phyloP scores from a whole-genome alignment of 192 early-diverging fungal genomes.

The Pilobolus umbonatus region DNA sequence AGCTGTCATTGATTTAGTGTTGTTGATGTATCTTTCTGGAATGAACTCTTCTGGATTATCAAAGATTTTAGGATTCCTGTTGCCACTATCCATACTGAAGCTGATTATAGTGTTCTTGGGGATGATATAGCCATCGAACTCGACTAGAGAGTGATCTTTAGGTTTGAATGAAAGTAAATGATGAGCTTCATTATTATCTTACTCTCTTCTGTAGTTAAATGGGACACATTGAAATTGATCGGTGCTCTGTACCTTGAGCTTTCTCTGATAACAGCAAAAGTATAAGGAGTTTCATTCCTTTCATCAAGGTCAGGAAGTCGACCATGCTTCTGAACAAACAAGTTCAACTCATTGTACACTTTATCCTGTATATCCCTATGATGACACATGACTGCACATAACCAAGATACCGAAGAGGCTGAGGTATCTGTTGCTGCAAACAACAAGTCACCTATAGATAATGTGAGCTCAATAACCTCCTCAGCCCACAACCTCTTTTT shows the following conservation, averaged over 20 bases:
- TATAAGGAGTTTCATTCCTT: not conserved
- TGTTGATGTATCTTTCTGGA: not conserved
- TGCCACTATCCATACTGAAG: not conserved
- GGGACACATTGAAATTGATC: not conserved
- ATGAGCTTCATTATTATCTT: not conserved
- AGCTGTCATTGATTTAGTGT: not conserved
- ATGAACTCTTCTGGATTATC: not conserved
- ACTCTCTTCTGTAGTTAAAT: not conserved
- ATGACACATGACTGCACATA: not conserved
- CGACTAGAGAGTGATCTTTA: not conserved
- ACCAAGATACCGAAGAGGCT: not conserved
- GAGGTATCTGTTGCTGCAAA: not conserved
- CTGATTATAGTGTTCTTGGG: not conserved
- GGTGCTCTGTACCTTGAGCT: not conserved
- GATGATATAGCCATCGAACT: not conserved
- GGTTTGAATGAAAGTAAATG: not conserved
- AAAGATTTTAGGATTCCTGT: not conserved
- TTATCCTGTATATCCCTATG: constrained; percentile 1
- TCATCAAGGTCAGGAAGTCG: not conserved
- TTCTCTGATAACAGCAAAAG: not conserved
- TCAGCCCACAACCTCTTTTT: no score
- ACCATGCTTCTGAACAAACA: not conserved
- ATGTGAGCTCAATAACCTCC: no score
- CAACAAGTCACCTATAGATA: constrained; percentile 7
- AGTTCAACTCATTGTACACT: not conserved